Evolutionary conservation across 1,139 yeast species (phyloP).

Genomic region (Yamadazyma membranifaciens): DNA sequence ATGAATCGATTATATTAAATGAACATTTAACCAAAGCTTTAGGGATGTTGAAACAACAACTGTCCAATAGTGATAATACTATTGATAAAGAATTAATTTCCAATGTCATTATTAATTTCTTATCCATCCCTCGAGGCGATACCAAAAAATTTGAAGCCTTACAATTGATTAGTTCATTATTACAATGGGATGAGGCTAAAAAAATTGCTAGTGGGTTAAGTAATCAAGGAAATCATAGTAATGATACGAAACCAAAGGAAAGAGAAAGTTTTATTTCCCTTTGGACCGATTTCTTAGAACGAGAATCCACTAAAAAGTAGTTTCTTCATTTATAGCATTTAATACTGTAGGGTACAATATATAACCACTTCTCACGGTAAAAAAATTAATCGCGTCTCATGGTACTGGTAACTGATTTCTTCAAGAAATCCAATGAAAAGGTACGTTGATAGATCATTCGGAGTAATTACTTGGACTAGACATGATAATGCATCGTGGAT

Average conservation of each 20-base stretch:
- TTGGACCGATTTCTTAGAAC: conserved; percentile 89
- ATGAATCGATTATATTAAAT: conserved; percentile 91
- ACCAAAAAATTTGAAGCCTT: conserved; percentile 91
- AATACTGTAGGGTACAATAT: too few species aligned
- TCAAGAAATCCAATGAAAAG: conserved; percentile 13
- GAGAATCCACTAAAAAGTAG: conserved; percentile 38
- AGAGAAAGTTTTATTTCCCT: conserved; percentile 77
- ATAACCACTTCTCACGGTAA: neutral
- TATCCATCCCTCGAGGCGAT: conserved; percentile 88
- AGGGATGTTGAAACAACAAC: conserved; percentile 70
- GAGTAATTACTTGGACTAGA: neutral
- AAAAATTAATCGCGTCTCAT: conserved; percentile 11
- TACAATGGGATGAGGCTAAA: conserved; percentile 87
- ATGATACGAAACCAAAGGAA: conserved; percentile 17
- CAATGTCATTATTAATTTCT: conserved; percentile 78
- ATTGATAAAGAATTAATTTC: conserved; percentile 88
- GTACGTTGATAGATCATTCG: conserved; percentile 4
- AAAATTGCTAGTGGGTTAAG: conserved; percentile 79
- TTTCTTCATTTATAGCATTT: too few species aligned
- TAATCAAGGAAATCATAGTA: conserved; percentile 20
- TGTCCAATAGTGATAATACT: conserved; percentile 59
- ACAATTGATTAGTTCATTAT: conserved; percentile 74
- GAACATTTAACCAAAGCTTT: conserved; percentile 93
- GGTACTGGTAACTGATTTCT: conserved; percentile 21
- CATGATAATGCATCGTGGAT: too few species aligned